phyloP scores from a whole-genome alignment of 1,284 basidiomycete species.

The Singerocomus inundabilis region DNA sequence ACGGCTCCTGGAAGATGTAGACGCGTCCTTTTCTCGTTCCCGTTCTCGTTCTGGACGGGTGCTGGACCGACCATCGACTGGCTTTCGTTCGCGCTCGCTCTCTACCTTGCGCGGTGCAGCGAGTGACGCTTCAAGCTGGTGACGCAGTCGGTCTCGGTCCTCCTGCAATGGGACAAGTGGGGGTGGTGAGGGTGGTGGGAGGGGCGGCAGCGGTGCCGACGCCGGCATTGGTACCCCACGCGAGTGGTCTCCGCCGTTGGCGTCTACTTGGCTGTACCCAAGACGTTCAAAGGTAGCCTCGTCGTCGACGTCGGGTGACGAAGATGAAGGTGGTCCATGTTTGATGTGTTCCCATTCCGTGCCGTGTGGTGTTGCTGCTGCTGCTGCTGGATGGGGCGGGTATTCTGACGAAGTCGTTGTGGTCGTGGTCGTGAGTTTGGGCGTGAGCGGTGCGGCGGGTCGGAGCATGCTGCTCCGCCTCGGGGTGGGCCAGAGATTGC shows the following conservation, averaged over 20 bases:
- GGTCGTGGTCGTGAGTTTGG: constrained; percentile 25
- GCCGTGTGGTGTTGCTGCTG: no score
- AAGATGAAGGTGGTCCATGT: constrained; percentile 12
- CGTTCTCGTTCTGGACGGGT: constrained; percentile 13
- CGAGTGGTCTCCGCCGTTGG: background rate
- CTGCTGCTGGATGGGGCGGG: constrained; percentile 3
- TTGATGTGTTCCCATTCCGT: constrained; percentile 28
- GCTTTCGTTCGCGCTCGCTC: constrained; percentile 21
- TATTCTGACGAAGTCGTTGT: constrained; percentile 9
- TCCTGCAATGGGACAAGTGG: constrained; percentile 9
- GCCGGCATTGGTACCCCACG: no score
- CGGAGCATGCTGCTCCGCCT: constrained; percentile 20
- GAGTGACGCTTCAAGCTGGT: constrained; percentile 11
- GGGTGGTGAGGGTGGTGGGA: background rate
- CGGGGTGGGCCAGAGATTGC: constrained; percentile 12
- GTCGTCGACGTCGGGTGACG: constrained; percentile 24
- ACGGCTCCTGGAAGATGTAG: constrained; percentile 17
- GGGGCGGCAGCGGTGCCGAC: background rate
- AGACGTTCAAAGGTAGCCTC: constrained; percentile 18
- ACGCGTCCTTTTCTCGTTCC: constrained; percentile 15
- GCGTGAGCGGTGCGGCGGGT: constrained; percentile 21
- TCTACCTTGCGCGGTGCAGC: constrained; percentile 17
- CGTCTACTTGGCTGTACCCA: constrained; percentile 20
- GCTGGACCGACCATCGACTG: constrained; percentile 14
- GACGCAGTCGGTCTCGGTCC: constrained; percentile 8